Evolutionary conservation across 1,139 yeast genomes (phyloP), one percentile per base, ranked within the genome.

Genomic region (Suhomyces terraborum): DNA sequence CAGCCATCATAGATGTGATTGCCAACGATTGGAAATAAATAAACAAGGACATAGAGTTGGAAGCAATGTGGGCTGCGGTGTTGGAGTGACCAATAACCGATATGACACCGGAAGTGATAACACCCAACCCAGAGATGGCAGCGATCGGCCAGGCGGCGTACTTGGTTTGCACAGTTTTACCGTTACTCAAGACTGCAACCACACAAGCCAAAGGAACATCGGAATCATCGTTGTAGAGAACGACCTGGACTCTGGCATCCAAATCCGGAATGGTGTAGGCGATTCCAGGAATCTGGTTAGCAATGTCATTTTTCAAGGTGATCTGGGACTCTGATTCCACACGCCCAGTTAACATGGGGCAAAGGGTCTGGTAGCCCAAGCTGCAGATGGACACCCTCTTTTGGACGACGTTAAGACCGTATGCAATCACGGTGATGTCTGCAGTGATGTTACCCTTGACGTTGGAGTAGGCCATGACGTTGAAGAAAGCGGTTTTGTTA

Each of bases 101-200:
- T 33, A 88, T 81, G 39, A 88, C 78, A 34, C 96, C 96, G 1
- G 97, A 87, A 5, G 94, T 84, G 40, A 89, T 64, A 32, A 93
- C 78, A 48, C 98, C 98, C 36, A 88, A 62, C 36, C 96, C 95
- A 2, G 96, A 80, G 33, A 93, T 78, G 14, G 91, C 94, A 5
- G 97, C 98, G 53, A 93, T 86, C 18, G 96, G 96, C 98, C 98
- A 94, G 7, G 96, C 79, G 4, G 96, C 98, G 53, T 88, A 89
- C 56, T 82, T 82, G 22, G 97, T 89, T 63, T 91, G 95, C 26
- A 93, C 99, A 1, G 98, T 89, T 59, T 87, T 88, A 45, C 93
- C 96, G 64, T 94, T 93, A 22, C 87, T 68, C 47, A 93, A 73
- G 17, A 82, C 75, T 0, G 98, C 97, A 60, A 87, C 91, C 8